Base-by-base conservation (phyloP, 2,329 filamentous ascomycete genomes). In the Aspergillus oerlinghausenensis region DNA sequence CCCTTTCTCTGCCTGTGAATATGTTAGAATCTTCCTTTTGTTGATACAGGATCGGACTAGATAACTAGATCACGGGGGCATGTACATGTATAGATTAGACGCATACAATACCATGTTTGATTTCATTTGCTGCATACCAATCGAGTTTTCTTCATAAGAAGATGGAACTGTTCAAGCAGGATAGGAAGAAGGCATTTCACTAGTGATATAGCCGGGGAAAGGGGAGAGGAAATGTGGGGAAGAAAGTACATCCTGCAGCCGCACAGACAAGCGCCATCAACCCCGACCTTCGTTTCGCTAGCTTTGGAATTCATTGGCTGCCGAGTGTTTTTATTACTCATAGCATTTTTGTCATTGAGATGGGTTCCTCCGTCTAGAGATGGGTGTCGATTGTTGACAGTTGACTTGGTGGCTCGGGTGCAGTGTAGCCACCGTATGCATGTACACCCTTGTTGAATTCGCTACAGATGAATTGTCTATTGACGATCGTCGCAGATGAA, bases 201-300 rank as follows among this genome's bases (percentile, higher is more conserved):
- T 62, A 38, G 55, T 62, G 58, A 60, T 61, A 65, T 51, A 55
- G 51, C 58, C 54, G 62, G 60, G 52, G 21, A 43, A 55, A 21
- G 25, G 42, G 32, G 43, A 29, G 32, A 25, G 45, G 6, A 49
- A 60, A 58, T 58, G 56, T 50, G 56, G 56, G 56, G 56, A 55
- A 58, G 52, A 21, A 28, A 50, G 42, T 23, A 45, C 23, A n/a
- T 10, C 19, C n/a, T 45, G 42, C 42, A 45, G 42, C 42, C 42
- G 42, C 42, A 45, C 42, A 45, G 42, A 45, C 42, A 23, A 23
- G 21, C 3, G 8, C 3, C 42, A 10, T 23, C 19, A 23, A 45
- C 42, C 8, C 19, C 9, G 6, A 45, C 40, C 40, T 43, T n/a
- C 40, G 40, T 14, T 35, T 43, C n/a, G n/a, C 8, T 11, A 4